Evolutionary conservation across 306 rosid species (phyloP), one percentile per base, ranked within the genome.

Genomic region (Quercus agrifolia): DNA sequence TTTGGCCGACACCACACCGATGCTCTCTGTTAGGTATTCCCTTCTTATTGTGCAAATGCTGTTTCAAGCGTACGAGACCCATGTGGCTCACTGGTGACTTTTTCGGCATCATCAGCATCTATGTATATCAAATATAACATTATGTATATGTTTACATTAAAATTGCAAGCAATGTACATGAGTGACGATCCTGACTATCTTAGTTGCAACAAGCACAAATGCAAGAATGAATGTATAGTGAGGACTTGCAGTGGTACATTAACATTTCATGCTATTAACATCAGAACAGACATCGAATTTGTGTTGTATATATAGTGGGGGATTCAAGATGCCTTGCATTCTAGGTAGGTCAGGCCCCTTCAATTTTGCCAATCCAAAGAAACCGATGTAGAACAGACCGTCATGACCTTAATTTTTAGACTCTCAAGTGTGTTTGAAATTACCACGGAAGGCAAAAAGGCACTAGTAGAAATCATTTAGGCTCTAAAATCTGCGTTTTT

Each of bases 241-340:
- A 63, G 72, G 64, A 88, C 92, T 5, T 92, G 96, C 78, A 84
- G 80, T 75, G 97, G 94, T 62, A 67, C 93, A n/a, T 41, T 94
- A 74, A 41, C 86, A 68, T 94, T 94, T 77, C 98, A 94, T 81
- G 93, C 91, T 2, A 71, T 94, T 76, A 94, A 94, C 90, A 88
- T 94, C 56, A 79, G 95, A 83, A 94, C 90, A 3, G 89, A 94
- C 86, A 90, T 94, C 10, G 89, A 88, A 56, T 94, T 92, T 8
- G 94, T 87, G 70, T 84, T 92, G 71, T 92, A 92, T 77, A 67
- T 92, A 92, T 77, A 67, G 83, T 5, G 92, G 88, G 3, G 98
- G 97, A 10, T 94, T 94, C 44, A 31, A 63, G 8, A 5, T 49
- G 0, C 98, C 98, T 7, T 94, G 92, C 80, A 35, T 92, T 80